Conservation (phyloP, 371 early-diverging fungal species). For the Caulochytrium protostelioides region DNA sequence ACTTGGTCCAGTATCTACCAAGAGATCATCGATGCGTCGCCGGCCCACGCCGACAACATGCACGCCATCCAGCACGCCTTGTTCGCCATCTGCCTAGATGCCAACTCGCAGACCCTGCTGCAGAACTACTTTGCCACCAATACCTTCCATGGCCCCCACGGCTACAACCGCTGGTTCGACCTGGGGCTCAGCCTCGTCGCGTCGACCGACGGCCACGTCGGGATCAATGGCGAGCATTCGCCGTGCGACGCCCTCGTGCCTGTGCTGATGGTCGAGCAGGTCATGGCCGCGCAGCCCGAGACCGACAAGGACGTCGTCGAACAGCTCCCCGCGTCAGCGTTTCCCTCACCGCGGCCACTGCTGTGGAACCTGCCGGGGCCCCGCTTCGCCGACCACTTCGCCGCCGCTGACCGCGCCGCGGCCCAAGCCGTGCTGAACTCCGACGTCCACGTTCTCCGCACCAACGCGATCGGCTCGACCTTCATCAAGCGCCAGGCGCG, state of each 20-base stretch:
- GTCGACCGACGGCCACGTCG: conserved; percentile 45
- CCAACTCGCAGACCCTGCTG: too few relatives aligned
- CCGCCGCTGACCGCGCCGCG: conserved; percentile 4
- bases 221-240: conserved; percentile 60
- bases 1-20: background rate
- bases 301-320: conserved; percentile 10
- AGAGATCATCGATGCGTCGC: background rate
- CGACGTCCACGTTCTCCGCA: background rate
- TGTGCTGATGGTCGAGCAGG: conserved; percentile 33
- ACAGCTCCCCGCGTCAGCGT: background rate
- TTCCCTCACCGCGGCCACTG: background rate
- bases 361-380: conserved; percentile 11
- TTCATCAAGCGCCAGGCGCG: conserved; percentile 43
- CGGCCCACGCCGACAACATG: conserved; percentile 25
- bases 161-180: conserved; percentile 79
- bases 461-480: conserved; percentile 34
- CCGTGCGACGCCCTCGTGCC: conserved; percentile 59
- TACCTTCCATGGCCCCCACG: conserved; percentile 35
- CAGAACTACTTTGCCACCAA: too few relatives aligned
- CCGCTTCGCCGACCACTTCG: conserved; percentile 3
- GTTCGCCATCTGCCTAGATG: conserved; percentile 49
- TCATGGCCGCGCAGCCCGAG: too few relatives aligned
- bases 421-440: background rate
- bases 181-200: conserved; percentile 44
- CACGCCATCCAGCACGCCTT: conserved; percentile 37